phyloP scores from a whole-genome alignment of 164 flowering plant genomes.

The Echeveria elegans region DNA sequence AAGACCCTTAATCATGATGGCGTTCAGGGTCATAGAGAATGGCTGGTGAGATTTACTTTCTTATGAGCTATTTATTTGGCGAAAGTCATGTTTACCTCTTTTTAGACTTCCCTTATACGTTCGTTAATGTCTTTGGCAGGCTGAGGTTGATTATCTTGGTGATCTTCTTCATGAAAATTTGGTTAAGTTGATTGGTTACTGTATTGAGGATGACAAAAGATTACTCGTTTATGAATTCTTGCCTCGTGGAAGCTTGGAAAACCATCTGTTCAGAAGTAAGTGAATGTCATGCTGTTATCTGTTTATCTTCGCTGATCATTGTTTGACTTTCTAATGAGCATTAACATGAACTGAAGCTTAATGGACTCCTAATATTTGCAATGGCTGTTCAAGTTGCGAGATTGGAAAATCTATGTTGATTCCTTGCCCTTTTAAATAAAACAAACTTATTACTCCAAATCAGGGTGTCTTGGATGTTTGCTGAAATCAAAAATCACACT shows the following conservation, averaged over 20 bases:
- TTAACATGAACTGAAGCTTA: background rate
- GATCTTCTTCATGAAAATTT: conserved; percentile 1
- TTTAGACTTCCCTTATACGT: background rate
- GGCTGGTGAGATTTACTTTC: conserved; percentile 1
- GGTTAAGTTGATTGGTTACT: conserved; percentile 6
- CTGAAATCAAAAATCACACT: background rate
- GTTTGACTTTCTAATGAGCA: background rate
- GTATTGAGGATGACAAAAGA: conserved; percentile 6
- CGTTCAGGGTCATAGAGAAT: conserved; percentile 3
- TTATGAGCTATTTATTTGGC: background rate
- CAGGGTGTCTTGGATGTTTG: background rate
- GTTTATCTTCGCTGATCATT: background rate
- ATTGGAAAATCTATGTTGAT: background rate
- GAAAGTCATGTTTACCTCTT: background rate
- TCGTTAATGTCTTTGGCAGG: background rate
- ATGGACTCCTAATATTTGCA: background rate
- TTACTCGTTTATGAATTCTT: background rate
- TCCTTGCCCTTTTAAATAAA: background rate
- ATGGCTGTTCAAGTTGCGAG: background rate
- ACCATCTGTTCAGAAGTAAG: conserved; percentile 3
- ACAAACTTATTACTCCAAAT: background rate
- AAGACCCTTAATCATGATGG: conserved; percentile 6
- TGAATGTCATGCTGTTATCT: background rate
- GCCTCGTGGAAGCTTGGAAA: conserved; percentile 7
- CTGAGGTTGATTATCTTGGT: conserved; percentile 2